A percentile compares a stretch with the other conserved stretches of the same genome.
Evolutionary conservation across 257 asterid genomes (phyloP).

Genomic region (Hygrophila difformis): DNA sequence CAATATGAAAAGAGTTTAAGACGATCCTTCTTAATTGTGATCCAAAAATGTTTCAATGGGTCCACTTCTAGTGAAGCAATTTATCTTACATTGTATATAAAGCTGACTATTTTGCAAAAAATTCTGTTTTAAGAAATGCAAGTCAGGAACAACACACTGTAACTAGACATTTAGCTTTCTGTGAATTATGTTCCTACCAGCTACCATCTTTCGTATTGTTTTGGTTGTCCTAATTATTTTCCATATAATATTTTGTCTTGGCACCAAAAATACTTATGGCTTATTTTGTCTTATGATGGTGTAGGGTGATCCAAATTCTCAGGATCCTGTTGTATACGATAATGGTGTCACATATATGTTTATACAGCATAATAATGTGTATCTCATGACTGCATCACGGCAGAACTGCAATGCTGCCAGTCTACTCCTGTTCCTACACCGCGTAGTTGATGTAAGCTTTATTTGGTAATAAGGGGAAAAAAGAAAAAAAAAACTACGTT

Average conservation of each 20-base stretch:
- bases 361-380: slow-evolving; percentile 93
- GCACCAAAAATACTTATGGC: no score
- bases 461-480: slow-evolving; percentile 17
- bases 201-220: no score
- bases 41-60: neutral
- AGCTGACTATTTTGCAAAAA: neutral
- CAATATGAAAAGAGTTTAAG: neutral
- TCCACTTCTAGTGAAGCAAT: neutral
- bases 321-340: slow-evolving; percentile 89
- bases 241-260: no score
- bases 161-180: no score
- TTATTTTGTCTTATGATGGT: slow-evolving; percentile 18
- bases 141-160: no score
- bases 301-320: slow-evolving; percentile 82
- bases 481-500: neutral
- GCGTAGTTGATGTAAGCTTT: slow-evolving; percentile 90
- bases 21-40: neutral
- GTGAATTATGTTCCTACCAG: no score
- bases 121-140: slow-evolving; percentile 1
- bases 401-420: slow-evolving; percentile 99
- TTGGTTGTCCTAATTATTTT: neutral
- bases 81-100: neutral
- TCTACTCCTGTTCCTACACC: slow-evolving; percentile 90
- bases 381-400: slow-evolving; percentile 95
- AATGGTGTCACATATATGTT: slow-evolving; percentile 92